Evolutionary conservation across 495 filamentous ascomycete species (phyloP), one percentile per base, ranked within the genome.

Genomic region (Melanomma pulvis-pyrius): DNA sequence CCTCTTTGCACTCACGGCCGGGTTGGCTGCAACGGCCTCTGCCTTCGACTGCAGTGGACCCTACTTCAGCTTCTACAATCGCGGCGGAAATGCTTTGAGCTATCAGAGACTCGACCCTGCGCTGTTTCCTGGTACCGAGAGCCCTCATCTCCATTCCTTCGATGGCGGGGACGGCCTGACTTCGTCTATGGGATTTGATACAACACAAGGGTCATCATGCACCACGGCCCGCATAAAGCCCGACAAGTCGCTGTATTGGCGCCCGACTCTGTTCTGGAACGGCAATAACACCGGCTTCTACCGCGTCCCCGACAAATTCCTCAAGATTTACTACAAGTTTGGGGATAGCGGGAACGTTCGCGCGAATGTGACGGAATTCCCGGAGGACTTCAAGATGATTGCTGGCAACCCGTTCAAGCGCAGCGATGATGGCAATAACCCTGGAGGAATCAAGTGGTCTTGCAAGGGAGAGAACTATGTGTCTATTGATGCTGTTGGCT

Each of bases 41-140:
- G 68, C 58, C 7, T 67, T 67, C 56, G 59, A 67, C 51, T 71
- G 68, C 64, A 12, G 53, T 56, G 68, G 68, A 1, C 63, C 68
- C 2, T 71, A 71, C 49, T 71, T 71, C 54, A 67, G 59, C 46
- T 67, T 71, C 63, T 71, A 71, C 63, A 71, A 71, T 29, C 68
- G 68, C 17, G 46, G 19, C 24, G 68, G 68, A 7, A 28, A 54
- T 6, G 46, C 64, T 26, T 39, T 71, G 63, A 67, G 63, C 64
- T 67, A 67, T 41, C 63, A 71, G 47, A 41, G 63, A 19, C 59
- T 71, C 28, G 68, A 71, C 39, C 68, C 68, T 2, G 68, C 68
- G 11, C 30, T 71, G 7, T 63, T 39, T 24, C 68, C 68, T 28
- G 68, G 68, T 24, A 30, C 22, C 15, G 47, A 67, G 41, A 67